These are phyloP conservation scores for Eucalyptus erythrocorys DNA, from an alignment of 345 rosid genomes.

Conservation along the genomic window DNA sequence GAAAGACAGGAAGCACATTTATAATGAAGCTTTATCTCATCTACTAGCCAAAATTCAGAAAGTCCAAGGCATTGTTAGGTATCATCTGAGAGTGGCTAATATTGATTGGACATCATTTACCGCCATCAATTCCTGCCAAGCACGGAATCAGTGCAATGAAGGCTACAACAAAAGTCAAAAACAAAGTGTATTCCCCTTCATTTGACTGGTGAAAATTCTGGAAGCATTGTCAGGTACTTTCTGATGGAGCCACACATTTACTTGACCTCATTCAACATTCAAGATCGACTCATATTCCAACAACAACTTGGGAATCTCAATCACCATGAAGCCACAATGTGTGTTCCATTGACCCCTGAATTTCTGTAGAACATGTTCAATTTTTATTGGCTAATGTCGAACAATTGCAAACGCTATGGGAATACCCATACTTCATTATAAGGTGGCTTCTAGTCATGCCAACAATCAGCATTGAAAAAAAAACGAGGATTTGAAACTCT, in stretches of 20 bases:
- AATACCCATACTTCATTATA: neutral
- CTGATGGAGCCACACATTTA: neutral
- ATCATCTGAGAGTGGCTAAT: neutral
- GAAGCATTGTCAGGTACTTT: neutral
- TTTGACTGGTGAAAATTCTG: neutral
- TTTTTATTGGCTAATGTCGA: neutral
- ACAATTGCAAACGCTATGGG: neutral
- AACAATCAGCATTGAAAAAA: neutral
- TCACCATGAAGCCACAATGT: neutral
- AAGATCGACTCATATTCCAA: neutral
- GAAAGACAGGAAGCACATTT: neutral
- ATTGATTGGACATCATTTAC: neutral
- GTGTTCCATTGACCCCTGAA: neutral
- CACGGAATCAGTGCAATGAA: neutral
- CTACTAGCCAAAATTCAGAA: neutral
- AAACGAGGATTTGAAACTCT: neutral
- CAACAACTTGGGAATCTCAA: neutral
- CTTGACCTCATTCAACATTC: neutral
- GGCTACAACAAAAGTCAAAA: neutral
- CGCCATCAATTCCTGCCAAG: neutral
- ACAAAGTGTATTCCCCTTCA: neutral
- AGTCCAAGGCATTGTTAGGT: neutral
- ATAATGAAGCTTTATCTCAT: neutral
- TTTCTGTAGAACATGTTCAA: neutral
- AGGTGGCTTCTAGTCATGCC: neutral